Base-by-base conservation (phyloP, 805 yeast genomes). In the Nakazawaea pomicola region DNA sequence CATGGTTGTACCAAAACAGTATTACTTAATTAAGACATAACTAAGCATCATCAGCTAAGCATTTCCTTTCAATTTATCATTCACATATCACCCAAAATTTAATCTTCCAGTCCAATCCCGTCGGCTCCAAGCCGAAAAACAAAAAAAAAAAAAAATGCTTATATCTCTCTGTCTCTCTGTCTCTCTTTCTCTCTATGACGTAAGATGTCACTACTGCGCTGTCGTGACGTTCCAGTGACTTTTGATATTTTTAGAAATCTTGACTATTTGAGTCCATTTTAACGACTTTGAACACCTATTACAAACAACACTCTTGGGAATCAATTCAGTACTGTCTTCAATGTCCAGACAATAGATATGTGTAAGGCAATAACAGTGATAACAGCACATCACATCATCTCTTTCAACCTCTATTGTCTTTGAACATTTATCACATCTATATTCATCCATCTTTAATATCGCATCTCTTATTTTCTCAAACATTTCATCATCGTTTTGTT, bases 391-490 rank as follows among this genome's bases (percentile, higher is more conserved):
- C n/a, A 36, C 15, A 6, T n/a, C 7, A 4, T 29, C 33, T 4
- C 12, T 19, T 11, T 36, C 40, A 4, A 36, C 5, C 10, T 10
- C n/a, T 20, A 36, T 6, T 6, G 15, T 32, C 7, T 32, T 7
- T 2, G 17, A n/a, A 16, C 41, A 38, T 12, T 15, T n/a, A 9
- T 11, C 10, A 30, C 41, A 38, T 11, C n/a, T 31, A 17, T 24
- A 18, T 7, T 17, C 32, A 14, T 28, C 27, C 19, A 19, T 18
- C 7, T 14, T 18, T 27, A 36, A 28, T 6, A 36, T 19, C 16
- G 20, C 25, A 3, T 44, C 29, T 24, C 47, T 49, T 6, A 41
- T 30, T 7, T n/a, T 14, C 15, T 49, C 48, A 28, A 49, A 44
- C 24, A 38, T 16, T 12, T 23, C 15, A 24, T 29, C 27, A 32